Percentiles rank a stretch among this genome's conserved stretches.
These are phyloP conservation scores for Acer saccharum DNA, from an alignment of 345 rosid genomes.

Conservation along the genomic window DNA sequence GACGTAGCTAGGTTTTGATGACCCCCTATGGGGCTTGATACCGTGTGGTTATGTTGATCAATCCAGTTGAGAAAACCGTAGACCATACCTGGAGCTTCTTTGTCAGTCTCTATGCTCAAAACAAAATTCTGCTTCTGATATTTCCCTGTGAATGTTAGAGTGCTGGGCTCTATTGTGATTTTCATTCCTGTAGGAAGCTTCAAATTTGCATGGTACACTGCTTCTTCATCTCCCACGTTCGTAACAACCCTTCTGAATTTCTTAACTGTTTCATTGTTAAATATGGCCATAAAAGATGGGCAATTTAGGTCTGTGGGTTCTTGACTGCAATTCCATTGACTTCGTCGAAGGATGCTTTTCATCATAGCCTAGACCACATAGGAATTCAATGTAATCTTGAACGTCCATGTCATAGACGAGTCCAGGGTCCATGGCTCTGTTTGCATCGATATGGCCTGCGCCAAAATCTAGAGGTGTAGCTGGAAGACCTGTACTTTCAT, in stretches of 20 bases:
- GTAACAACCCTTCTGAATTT: constrained; percentile 29
- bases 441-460: constrained; percentile 39
- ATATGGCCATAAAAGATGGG: constrained; percentile 37
- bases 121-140: constrained; percentile 16
- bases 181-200: constrained; percentile 18
- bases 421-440: constrained; percentile 47
- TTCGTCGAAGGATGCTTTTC: constrained; percentile 25
- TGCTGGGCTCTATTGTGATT: constrained; percentile 19
- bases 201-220: constrained; percentile 24
- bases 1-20: constrained; percentile 16
- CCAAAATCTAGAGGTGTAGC: constrained; percentile 49
- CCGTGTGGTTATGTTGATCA: constrained; percentile 31
- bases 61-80: constrained; percentile 40
- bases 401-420: constrained; percentile 38
- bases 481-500: constrained; percentile 9
- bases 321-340: constrained; percentile 36
- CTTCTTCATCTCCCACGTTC: constrained; percentile 27
- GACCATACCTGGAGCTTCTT: neutral
- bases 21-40: constrained; percentile 43
- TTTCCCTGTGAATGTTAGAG: constrained; percentile 18
- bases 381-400: constrained; percentile 40
- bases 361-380: constrained; percentile 35
- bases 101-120: constrained; percentile 17
- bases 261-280: constrained; percentile 13
- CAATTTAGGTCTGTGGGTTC: constrained; percentile 26